Evolutionary conservation across 2,329 filamentous ascomycete genomes (phyloP), one percentile per base, ranked within the genome.

Genomic region (Bipolaris bicolor): DNA sequence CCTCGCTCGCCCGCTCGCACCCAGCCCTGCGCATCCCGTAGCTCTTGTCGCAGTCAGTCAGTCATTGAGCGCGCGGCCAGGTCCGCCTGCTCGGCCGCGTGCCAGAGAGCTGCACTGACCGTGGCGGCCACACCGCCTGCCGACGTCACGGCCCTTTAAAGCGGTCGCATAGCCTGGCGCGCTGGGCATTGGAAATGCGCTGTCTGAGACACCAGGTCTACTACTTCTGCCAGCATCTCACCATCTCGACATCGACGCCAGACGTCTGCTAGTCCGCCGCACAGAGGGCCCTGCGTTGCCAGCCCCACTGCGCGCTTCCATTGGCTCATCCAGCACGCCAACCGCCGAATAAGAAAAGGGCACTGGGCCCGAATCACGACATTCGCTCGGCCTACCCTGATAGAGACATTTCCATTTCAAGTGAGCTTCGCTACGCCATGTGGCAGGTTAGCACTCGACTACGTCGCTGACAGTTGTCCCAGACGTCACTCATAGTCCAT

Each of bases 51-150:
- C 4, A 33, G 18, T 33, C 39, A 33, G 18, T 33, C 39, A 18
- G 16, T 34, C 39, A 18, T 24, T 16, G 40, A 36, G 48, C 63
- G 62, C 58, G 63, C 63, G 60, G 61, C 65, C 64, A 53, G 60
- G 52, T 64, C 64, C 64, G 64, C 69, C 67, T 61, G 59, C 67
- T 69, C 68, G 70, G 52, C 64, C 53, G 52, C 64, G 57, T 63
- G 49, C 57, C 60, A 66, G 68, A 71, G 63, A 69, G 62, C 69
- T 68, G 74, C 74, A 75, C 68, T 74, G 72, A 75, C 74, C 72
- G 64, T 63, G 61, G 43, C 64, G 61, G 43, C 61, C 65, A 72
- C 75, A 76, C 75, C 74, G 74, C 75, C 74, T 75, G 69, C 66
- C 64, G 55, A 67, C 71, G 65, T 73, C 66, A 65, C 66, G 61